Evolutionary conservation across 2,329 filamentous ascomycete species (phyloP), one percentile per base, ranked within the genome.

Genomic region (Atkinsonella texensis): DNA sequence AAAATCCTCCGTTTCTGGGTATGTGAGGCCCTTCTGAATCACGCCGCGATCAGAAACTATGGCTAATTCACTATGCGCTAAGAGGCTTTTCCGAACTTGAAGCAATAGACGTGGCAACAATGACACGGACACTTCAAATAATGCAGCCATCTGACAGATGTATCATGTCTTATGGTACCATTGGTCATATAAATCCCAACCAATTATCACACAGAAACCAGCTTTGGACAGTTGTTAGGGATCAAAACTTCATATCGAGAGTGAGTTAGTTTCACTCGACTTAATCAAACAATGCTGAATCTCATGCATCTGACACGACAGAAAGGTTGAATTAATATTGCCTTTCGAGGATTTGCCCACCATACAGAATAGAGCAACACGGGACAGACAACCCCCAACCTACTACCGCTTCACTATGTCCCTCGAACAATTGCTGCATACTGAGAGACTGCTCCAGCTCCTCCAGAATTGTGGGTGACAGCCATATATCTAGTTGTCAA

Each of bases 371-470:
- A 75, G 76, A 55, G 61, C 89, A 15, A 63, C 74, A 8, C 61
- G 61, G 13, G 49, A 60, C 3, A 58, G 58, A 12, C 59, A 58
- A 8, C 57, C 59, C 5, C 74, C 76, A 1, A 57, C 59, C 12
- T 94, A 87, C 72, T 78, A 79, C 33, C 77, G 80, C 54, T 80
- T 95, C 2, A 78, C 80, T 57, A 83, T 95, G 77, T 79, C 80
- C 3, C 74, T 95, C 10, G 76, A 75, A 9, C 81, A 88, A 53
- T 63, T 97, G 5, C 64, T 97, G 1, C 75, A 85, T 35, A 79
- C 80, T 1, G 78, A 83, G 0, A 95, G 96, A 60, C 89, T 95
- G 61, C 84, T 79, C n/a, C 74, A 82, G 43, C 90, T 94, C 63
- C 83, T 97, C 58, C 95, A 95, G 66, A 77, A 76, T 54, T 86